phyloP scores from a whole-genome alignment of 306 rosid genomes.

The Neltuma alba region DNA sequence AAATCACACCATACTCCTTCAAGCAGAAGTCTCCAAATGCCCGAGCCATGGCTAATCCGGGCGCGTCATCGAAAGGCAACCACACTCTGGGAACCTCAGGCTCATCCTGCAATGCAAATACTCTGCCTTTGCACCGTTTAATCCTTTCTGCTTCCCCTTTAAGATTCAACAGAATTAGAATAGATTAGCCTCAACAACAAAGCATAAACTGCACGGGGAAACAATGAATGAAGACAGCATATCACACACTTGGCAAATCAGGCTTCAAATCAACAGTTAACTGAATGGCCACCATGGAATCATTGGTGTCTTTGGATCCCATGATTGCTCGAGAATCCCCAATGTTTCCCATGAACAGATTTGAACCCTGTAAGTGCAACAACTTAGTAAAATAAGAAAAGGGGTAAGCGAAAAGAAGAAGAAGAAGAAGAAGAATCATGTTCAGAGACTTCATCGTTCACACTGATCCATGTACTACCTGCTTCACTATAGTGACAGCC shows the following conservation, averaged over 20 bases:
- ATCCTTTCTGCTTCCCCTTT: constrained; percentile 98
- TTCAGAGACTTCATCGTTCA: neutral
- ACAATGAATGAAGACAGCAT: constrained; percentile 25
- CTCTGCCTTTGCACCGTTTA: constrained; percentile 93
- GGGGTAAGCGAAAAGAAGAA: constrained; percentile 19
- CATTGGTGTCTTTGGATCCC: constrained; percentile 81
- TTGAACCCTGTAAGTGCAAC: constrained; percentile 64
- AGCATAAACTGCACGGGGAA: constrained; percentile 8
- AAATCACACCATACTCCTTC: constrained; percentile 99
- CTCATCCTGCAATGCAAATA: constrained; percentile 97
- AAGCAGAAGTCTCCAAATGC: constrained; percentile 97
- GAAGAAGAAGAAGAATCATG: constrained; percentile 12
- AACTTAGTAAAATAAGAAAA: constrained; percentile 30
- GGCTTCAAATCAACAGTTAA: constrained; percentile 97
- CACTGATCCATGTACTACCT: constrained; percentile 52
- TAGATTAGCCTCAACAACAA: constrained; percentile 25
- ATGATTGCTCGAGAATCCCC: constrained; percentile 98
- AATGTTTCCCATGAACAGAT: constrained; percentile 88
- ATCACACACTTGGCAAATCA: constrained; percentile 86
- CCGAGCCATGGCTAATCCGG: constrained; percentile 99
- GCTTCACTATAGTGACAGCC: constrained; percentile 88
- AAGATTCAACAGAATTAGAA: constrained; percentile 29
- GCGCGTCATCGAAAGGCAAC: constrained; percentile 98
- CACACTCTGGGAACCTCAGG: constrained; percentile 97
- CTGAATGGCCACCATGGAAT: constrained; percentile 81